Conservation (phyloP, 768 basidiomycete species). For the Lentinula lateritia region DNA sequence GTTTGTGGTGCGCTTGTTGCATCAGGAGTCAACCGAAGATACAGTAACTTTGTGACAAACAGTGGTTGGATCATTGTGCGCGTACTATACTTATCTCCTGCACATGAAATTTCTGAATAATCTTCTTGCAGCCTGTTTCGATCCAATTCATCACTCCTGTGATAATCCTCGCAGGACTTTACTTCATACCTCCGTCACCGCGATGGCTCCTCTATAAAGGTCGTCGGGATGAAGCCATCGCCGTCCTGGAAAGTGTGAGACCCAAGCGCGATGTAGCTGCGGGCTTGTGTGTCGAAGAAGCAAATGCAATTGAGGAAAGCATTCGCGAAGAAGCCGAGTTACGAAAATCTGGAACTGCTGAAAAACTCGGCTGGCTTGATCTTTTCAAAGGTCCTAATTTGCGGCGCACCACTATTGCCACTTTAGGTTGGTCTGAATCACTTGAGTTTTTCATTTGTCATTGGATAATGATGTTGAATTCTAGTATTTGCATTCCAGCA, state of each 20-base stretch:
- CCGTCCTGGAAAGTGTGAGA: conserved; percentile 2
- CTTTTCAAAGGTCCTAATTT: conserved; percentile 3
- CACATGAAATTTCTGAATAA: neutral
- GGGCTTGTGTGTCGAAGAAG: conserved; percentile 3
- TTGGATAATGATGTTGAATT: neutral
- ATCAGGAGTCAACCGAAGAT: conserved; percentile 1
- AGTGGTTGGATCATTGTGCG: conserved; percentile 7
- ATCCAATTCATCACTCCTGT: conserved; percentile 1
- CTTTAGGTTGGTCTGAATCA: neutral
- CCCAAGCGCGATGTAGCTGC: conserved; percentile 3
- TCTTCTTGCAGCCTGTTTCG: neutral
- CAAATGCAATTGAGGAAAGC: conserved; percentile 5
- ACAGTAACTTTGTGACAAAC: neutral
- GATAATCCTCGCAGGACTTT: conserved; percentile 1
- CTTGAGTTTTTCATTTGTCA: neutral
- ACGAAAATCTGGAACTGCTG: neutral
- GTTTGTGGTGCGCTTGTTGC: conserved; percentile 4
- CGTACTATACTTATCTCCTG: neutral
- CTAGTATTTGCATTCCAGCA: conserved; percentile 6
- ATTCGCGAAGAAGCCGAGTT: conserved; percentile 3
- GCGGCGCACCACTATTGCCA: conserved; percentile 3
- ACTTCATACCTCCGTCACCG: conserved; percentile 5
- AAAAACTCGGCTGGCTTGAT: conserved; percentile 3
- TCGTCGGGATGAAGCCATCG: conserved; percentile 4
- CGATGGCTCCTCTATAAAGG: conserved; percentile 7